Percentiles rank a stretch among this genome's conserved stretches.
phyloP scores from a whole-genome alignment of 768 basidiomycete species.

The Russula lepida region DNA sequence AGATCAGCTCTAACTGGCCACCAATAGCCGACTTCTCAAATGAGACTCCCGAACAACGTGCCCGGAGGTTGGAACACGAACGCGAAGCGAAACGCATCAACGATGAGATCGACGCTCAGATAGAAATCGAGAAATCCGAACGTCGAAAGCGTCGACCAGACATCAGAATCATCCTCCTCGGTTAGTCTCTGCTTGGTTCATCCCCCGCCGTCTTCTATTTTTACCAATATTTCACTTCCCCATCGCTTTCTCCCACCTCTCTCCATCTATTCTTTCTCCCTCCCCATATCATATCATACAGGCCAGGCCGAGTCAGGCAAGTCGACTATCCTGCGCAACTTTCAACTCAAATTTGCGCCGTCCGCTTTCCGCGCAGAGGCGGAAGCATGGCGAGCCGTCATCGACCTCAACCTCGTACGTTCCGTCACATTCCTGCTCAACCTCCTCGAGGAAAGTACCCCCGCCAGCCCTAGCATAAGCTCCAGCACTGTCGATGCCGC shows the following conservation, averaged over 20 bases:
- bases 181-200: conserved; percentile 28
- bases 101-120: conserved; percentile 47
- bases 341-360: conserved; percentile 53
- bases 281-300: conserved; percentile 26
- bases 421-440: conserved; percentile 39
- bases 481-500: neutral
- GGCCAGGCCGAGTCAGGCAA: conserved; percentile 66
- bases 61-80: conserved; percentile 36
- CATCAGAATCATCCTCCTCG: conserved; percentile 49
- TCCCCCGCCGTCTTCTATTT: neutral
- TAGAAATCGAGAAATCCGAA: conserved; percentile 40
- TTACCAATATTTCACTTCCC: neutral
- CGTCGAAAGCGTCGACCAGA: conserved; percentile 32
- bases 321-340: conserved; percentile 58
- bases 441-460: conserved; percentile 25
- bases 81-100: conserved; percentile 43
- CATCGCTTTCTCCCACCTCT: neutral
- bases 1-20: conserved; percentile 24
- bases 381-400: conserved; percentile 54
- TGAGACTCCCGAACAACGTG: conserved; percentile 38
- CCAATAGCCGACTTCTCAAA: conserved; percentile 27
- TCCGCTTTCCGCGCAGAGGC: conserved; percentile 49
- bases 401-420: conserved; percentile 60
- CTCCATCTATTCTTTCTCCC: too few relatives aligned
- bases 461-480: neutral